Percentiles rank a stretch among this genome's conserved stretches.
These are phyloP conservation scores for Prunus campanulata DNA, from an alignment of 306 rosid genomes.

Conservation along the genomic window DNA sequence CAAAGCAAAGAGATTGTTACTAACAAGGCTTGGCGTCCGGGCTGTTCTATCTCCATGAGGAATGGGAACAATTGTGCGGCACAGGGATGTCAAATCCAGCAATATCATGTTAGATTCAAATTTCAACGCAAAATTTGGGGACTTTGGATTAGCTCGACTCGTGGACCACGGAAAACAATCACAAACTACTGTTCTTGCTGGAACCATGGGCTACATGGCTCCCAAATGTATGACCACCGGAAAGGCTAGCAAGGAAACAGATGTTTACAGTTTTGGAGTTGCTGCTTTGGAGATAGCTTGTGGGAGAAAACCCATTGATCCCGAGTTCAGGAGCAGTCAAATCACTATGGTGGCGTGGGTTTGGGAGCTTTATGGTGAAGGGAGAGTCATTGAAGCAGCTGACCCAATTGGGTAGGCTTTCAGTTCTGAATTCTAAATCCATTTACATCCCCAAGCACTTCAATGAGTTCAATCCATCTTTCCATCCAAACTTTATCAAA, in stretches of 20 bases:
- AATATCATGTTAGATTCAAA: neutral
- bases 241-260: neutral
- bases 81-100: slow-evolving; percentile 6
- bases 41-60: neutral
- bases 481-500: too few species aligned
- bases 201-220: slow-evolving; percentile 17
- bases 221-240: neutral
- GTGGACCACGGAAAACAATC: slow-evolving; percentile 5
- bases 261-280: slow-evolving; percentile 9
- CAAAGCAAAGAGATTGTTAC: neutral
- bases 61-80: slow-evolving; percentile 9
- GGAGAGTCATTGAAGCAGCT: neutral
- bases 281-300: slow-evolving; percentile 3
- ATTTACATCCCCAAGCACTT: too few species aligned
- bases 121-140: slow-evolving; percentile 5
- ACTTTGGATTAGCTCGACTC: slow-evolving; percentile 7
- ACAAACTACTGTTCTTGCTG: neutral
- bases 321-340: neutral
- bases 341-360: neutral
- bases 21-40: slow-evolving; percentile 4
- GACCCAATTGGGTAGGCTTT: neutral
- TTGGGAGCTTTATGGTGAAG: slow-evolving; percentile 7
- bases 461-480: too few species aligned
- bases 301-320: neutral
- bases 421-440: too few species aligned